Conservation (phyloP, 2,329 filamentous ascomycete species). For the Monilinia vaccinii-corymbosi region DNA sequence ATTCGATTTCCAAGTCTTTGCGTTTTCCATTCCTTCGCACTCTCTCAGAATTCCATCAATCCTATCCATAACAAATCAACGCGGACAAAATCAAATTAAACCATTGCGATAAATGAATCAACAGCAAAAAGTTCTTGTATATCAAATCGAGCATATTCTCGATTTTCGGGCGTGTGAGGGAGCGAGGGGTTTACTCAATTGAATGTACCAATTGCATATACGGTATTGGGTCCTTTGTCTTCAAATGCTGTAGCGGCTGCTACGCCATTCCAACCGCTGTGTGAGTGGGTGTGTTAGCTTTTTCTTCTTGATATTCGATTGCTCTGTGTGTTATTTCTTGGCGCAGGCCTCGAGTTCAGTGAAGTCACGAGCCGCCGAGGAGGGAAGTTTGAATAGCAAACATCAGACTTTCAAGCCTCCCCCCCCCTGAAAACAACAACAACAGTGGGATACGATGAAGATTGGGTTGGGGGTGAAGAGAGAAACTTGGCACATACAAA, state of each 20-base stretch:
- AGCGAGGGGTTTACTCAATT: background rate
- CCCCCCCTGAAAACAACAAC: background rate
- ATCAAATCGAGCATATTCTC: background rate
- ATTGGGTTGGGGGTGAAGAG: background rate
- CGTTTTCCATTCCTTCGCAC: background rate
- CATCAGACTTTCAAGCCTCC: background rate
- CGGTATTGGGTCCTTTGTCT: constrained; percentile 11
- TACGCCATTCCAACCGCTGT: constrained; percentile 12
- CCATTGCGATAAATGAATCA: background rate
- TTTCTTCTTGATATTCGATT: background rate
- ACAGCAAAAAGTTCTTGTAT: background rate
- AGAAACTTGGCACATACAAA: constrained; percentile 6
- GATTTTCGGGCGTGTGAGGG: background rate
- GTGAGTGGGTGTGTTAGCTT: background rate
- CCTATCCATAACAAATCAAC: background rate
- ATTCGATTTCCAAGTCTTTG: background rate
- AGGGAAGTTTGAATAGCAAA: too few relatives aligned
- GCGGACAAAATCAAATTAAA: background rate
- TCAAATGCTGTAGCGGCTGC: background rate
- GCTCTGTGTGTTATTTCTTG: too few relatives aligned
- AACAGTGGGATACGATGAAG: background rate
- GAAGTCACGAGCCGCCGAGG: background rate
- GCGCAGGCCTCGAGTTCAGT: too few relatives aligned
- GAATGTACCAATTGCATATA: constrained; percentile 12
- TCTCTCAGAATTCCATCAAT: background rate